Evolutionary conservation across 2,329 filamentous ascomycete species (phyloP).

Genomic region (Penicillium sp.): DNA sequence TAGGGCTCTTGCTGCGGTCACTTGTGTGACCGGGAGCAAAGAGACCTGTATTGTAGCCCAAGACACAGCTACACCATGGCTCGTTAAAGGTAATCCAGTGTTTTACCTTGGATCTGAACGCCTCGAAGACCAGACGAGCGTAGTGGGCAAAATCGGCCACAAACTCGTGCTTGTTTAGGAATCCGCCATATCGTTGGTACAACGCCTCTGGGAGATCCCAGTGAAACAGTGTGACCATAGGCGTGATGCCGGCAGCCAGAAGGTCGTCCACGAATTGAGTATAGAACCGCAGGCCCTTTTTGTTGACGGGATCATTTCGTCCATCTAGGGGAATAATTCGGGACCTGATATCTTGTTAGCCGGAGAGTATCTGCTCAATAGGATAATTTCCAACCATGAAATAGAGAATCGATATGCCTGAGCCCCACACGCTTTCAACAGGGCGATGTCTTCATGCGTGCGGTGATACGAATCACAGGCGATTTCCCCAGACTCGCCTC

Average conservation of each 20-base stretch:
- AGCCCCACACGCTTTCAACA: slow-evolving; percentile 68
- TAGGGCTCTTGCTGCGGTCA: slow-evolving; percentile 53
- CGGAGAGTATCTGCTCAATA: too few relatives aligned
- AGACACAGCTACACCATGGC: slow-evolving; percentile 75
- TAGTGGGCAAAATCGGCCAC: slow-evolving; percentile 75
- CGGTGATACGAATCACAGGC: slow-evolving; percentile 86
- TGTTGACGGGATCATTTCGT: slow-evolving; percentile 73
- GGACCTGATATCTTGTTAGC: too few relatives aligned
- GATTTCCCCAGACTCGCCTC: slow-evolving; percentile 65
- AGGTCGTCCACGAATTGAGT: slow-evolving; percentile 72
- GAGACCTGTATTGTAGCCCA: slow-evolving; percentile 70
- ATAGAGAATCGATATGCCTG: slow-evolving; percentile 78
- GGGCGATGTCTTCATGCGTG: slow-evolving; percentile 66
- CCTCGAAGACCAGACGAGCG: slow-evolving; percentile 67
- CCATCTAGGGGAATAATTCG: slow-evolving; percentile 82
- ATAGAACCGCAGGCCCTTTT: slow-evolving; percentile 71
- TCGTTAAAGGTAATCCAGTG: slow-evolving; percentile 91
- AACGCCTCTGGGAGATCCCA: slow-evolving; percentile 80
- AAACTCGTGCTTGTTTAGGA: slow-evolving; percentile 76
- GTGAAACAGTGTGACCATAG: slow-evolving; percentile 78
- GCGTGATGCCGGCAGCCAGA: slow-evolving; percentile 67
- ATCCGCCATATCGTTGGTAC: slow-evolving; percentile 73
- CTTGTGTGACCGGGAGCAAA: slow-evolving; percentile 80
- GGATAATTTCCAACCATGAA: slow-evolving; percentile 61
- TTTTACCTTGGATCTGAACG: slow-evolving; percentile 67